phyloP scores from a whole-genome alignment of 2,329 filamentous ascomycete species.

The Acrocalymma vagum region DNA sequence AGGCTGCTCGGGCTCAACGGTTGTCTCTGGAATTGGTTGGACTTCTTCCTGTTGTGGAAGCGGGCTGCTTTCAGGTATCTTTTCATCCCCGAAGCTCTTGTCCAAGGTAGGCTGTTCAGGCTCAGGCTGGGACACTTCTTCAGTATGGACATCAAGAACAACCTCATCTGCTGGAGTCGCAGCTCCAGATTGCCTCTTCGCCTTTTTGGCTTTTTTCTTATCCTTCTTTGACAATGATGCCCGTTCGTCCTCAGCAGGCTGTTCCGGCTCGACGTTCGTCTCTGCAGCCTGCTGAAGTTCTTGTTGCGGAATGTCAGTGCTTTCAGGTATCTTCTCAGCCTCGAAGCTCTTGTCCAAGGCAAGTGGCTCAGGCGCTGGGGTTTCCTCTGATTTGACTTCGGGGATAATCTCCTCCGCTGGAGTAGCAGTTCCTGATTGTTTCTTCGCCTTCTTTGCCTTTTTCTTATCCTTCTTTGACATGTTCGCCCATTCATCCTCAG shows the following conservation, averaged over 20 bases:
- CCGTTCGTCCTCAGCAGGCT: conserved; percentile 8
- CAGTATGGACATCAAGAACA: background rate
- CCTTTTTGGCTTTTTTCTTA: conserved; percentile 16
- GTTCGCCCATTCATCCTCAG: conserved; percentile 8
- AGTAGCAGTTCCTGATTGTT: conserved; percentile 23
- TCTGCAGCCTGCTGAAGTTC: conserved; percentile 13
- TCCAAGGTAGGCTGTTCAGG: conserved; percentile 1
- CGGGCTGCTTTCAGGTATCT: conserved; percentile 2
- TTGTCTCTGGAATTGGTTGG: conserved; percentile 19
- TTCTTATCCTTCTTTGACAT: conserved; percentile 38
- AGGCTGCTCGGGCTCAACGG: conserved; percentile 9
- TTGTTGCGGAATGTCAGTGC: too few species aligned
- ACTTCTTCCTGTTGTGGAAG: too few species aligned
- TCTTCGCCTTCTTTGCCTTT: conserved; percentile 38
- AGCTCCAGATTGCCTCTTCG: conserved; percentile 2
- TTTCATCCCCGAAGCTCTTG: conserved; percentile 8
- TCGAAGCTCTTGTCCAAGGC: conserved; percentile 7
- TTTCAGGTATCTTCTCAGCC: conserved; percentile 3
- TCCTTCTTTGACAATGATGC: conserved; percentile 24
- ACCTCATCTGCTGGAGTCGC: conserved; percentile 1
- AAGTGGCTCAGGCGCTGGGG: background rate
- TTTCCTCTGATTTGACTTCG: too few species aligned
- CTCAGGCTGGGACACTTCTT: background rate
- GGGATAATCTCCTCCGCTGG: conserved; percentile 16
- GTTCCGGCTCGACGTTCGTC: conserved; percentile 13